Evolutionary conservation across 2,329 filamentous ascomycete species (phyloP), one percentile per base, ranked within the genome.

Genomic region (Fusarium neocosmosporiellum): DNA sequence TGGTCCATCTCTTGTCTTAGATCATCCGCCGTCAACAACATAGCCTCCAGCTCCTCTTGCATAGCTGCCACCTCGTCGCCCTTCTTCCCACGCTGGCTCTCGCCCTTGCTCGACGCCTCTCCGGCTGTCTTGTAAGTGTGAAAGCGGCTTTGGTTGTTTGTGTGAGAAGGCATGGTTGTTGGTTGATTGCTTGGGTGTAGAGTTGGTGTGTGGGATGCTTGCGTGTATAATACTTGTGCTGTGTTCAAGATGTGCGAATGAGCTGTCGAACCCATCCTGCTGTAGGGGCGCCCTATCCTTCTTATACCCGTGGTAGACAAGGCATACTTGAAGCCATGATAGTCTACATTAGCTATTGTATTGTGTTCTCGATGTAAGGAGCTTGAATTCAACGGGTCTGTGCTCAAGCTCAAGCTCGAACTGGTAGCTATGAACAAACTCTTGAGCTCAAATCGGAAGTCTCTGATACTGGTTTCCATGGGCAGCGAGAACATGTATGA

Each of bases 21-120:
- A 22, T 59, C 62, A 5, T 72, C 43, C 14, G 74, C 50, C n/a
- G 70, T 59, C 33, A 29, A 41, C 8, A 60, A 22, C 7, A 74
- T 46, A 22, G 63, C 63, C 31, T 59, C 48, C n/a, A 60, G 37
- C 64, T 62, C 59, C 16, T 48, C 43, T 27, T 63, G 41, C 7
- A 36, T 36, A 27, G 55, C 14, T 4, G 27, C 48, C 2, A n/a
- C 5, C 27, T 53, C 27, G 18, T 53, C 48, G 7, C n/a, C 48
- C 48, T 53, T 53, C 18, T 53, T 53, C 5, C 48, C 48, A 53
- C 48, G 48, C 18, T 53, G 48, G 48, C 27, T 53, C 27, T 53
- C 48, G 4, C 46, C 16, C 0, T 50, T 50, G 27, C 27, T 50
- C 18, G 24, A 50, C 46, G 24, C 46, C 46, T n/a, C 46, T n/a